Conservation (phyloP, 129 eudicot genomes). For the Cynara cardunculus region DNA sequence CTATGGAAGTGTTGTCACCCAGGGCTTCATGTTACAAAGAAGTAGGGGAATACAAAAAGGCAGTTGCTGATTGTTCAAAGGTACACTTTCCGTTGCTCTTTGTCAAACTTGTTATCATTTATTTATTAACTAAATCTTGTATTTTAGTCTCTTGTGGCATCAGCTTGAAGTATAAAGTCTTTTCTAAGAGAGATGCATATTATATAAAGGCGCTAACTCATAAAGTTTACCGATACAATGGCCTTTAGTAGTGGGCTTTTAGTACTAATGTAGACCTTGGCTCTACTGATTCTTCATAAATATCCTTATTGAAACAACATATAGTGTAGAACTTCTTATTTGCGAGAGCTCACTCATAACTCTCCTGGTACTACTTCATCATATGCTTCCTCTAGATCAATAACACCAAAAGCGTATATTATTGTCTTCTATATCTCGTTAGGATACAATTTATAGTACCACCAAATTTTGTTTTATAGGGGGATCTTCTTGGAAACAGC, state of each 20-base stretch:
- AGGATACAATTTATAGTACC: not conserved
- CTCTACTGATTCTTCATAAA: not conserved
- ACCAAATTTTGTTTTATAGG: not conserved
- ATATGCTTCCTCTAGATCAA: not conserved
- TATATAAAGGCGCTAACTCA: not conserved
- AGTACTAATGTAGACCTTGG: not conserved
- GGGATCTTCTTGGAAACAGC: no score
- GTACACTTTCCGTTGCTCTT: constrained; percentile 31
- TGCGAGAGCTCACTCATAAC: not conserved
- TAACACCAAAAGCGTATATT: not conserved
- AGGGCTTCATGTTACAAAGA: constrained; percentile 97
- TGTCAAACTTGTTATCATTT: not conserved
- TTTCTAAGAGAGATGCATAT: not conserved
- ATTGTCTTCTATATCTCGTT: not conserved
- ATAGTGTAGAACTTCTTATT: not conserved
- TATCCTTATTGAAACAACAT: not conserved
- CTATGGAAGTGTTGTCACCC: constrained; percentile 59
- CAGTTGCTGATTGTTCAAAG: constrained; percentile 99
- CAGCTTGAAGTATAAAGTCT: not conserved
- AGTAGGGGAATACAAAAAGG: constrained; percentile 98
- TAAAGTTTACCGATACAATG: not conserved
- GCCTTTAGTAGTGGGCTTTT: not conserved
- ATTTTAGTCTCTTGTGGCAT: not conserved
- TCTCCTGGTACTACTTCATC: not conserved
- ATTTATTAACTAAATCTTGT: not conserved